Evolutionary conservation across 352 stramenopile genomes (phyloP), one percentile per base, ranked within the genome.

Genomic region (Globisporangium yorkense): DNA sequence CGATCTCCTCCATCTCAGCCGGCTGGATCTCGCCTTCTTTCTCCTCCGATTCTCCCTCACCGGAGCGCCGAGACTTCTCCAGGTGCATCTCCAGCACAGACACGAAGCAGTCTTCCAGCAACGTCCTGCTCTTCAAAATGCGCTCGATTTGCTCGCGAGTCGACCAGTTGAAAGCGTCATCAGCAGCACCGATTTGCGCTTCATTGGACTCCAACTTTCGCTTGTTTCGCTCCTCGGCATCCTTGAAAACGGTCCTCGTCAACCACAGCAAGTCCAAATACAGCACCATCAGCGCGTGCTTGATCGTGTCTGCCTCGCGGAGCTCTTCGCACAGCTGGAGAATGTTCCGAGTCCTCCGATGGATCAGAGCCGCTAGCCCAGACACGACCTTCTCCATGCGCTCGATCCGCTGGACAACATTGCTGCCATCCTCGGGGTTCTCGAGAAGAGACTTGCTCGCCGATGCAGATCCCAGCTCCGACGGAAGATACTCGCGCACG

Each of bases 251-350:
- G 29, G 80, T 75, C 18, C 40, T 61, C 20, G 75, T 86, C n/a
- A 74, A 63, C 86, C 86, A 96, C 16, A 96, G 62, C 4, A 96
- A 51, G 41, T 94, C 81, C 3, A 70, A 75, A 59, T 90, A 89
- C 43, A 96, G 60, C 51, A 92, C 77, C 46, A 70, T 77, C 39
- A 93, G 40, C 13, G 74, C 65, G 40, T 78, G 74, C 63, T 81
- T 89, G 65, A 94, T 74, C 10, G 74, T 78, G 46, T 89, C 83
- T 6, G 71, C 61, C 21, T 87, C 51, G 4, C 74, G 62, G 62
- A 91, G 75, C 16, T 64, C 66, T 56, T 83, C 63, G 49, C 86
- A 51, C n/a, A 94, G 49, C 18, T 72, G 47, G 4, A 61, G 51
- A 24, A 90, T 70, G 20, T 66, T 70, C 35, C 68, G 80, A 7